phyloP scores from a whole-genome alignment of 2,329 filamentous ascomycete genomes.

The Xylariaceae sp. region DNA sequence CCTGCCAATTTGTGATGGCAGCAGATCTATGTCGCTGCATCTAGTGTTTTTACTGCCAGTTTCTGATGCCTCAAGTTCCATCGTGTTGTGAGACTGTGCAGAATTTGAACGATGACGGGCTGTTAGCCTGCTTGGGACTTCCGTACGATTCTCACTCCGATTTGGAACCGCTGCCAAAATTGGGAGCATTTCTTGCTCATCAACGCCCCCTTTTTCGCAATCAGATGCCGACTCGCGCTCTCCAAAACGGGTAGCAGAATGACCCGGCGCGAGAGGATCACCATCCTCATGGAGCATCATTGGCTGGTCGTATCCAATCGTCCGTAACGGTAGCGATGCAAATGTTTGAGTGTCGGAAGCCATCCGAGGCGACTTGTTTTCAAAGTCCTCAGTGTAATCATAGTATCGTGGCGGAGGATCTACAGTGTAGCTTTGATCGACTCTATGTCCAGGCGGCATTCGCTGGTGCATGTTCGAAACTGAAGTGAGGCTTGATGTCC shows the following conservation, averaged over 20 bases:
- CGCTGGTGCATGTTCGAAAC: constrained; percentile 46
- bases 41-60: constrained; percentile 15
- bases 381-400: constrained; percentile 51
- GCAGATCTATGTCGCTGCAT: constrained; percentile 32
- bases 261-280: constrained; percentile 24
- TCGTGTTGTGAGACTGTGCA: constrained; percentile 17
- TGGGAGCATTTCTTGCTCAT: constrained; percentile 10
- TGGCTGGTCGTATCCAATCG: constrained; percentile 21
- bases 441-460: constrained; percentile 28
- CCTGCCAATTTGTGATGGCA: constrained; percentile 32
- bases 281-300: constrained; percentile 27
- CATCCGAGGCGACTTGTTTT: constrained; percentile 29
- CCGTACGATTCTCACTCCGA: constrained; percentile 7
- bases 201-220: constrained; percentile 20
- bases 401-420: constrained; percentile 42
- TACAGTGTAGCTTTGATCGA: constrained; percentile 19
- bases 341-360: constrained; percentile 21
- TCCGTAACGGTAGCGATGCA: constrained; percentile 22
- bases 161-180: constrained; percentile 5
- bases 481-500: constrained; percentile 48
- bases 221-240: constrained; percentile 27
- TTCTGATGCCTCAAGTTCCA: constrained; percentile 15
- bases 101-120: constrained; percentile 15
- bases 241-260: constrained; percentile 24
- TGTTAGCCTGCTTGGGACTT: constrained; percentile 8